A percentile compares a stretch with the other conserved stretches of the same genome.
phyloP scores from a whole-genome alignment of 2,329 filamentous ascomycete genomes.

The Fusarium beomiforme region DNA sequence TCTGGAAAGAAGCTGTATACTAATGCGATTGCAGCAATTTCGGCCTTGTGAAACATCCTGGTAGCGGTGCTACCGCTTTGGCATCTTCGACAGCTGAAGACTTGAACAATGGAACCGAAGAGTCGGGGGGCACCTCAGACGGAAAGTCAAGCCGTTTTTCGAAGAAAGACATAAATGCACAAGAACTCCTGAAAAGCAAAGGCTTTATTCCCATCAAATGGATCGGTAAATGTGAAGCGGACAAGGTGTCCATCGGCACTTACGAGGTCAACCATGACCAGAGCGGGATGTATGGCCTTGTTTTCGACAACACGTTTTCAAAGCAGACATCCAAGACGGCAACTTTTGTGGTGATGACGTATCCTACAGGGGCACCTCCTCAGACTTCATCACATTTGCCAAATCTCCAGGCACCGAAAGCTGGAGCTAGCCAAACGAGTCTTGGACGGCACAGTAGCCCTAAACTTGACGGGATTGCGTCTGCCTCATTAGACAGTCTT shows the following conservation, averaged over 20 bases:
- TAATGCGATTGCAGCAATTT: slow-evolving; percentile 73
- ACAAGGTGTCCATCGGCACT: slow-evolving; percentile 91
- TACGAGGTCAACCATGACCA: slow-evolving; percentile 80
- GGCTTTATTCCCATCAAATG: slow-evolving; percentile 79
- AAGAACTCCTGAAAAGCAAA: slow-evolving; percentile 72
- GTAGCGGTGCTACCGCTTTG: slow-evolving; percentile 67
- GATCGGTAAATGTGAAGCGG: slow-evolving; percentile 95
- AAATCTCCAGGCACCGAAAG: slow-evolving; percentile 58
- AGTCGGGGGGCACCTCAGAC: slow-evolving; percentile 54
- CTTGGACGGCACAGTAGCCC: slow-evolving; percentile 61
- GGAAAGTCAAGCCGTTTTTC: slow-evolving; percentile 59
- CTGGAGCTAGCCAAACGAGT: slow-evolving; percentile 59
- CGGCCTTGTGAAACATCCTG: slow-evolving; percentile 96
- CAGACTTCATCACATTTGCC: slow-evolving; percentile 78
- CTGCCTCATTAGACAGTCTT: slow-evolving; percentile 70
- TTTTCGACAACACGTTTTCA: slow-evolving; percentile 99
- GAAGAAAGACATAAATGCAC: slow-evolving; percentile 69
- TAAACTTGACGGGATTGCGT: slow-evolving; percentile 55
- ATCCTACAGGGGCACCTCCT: slow-evolving; percentile 83
- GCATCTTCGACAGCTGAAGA: slow-evolving; percentile 56
- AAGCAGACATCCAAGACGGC: slow-evolving; percentile 95
- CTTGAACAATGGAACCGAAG: slow-evolving; percentile 58
- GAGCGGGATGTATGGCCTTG: slow-evolving; percentile 93
- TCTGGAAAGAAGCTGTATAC: background rate
- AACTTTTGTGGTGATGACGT: slow-evolving; percentile 93